Base-by-base conservation (phyloP, 176 grass and related monocot genomes). In the Neostapfia colusana region DNA sequence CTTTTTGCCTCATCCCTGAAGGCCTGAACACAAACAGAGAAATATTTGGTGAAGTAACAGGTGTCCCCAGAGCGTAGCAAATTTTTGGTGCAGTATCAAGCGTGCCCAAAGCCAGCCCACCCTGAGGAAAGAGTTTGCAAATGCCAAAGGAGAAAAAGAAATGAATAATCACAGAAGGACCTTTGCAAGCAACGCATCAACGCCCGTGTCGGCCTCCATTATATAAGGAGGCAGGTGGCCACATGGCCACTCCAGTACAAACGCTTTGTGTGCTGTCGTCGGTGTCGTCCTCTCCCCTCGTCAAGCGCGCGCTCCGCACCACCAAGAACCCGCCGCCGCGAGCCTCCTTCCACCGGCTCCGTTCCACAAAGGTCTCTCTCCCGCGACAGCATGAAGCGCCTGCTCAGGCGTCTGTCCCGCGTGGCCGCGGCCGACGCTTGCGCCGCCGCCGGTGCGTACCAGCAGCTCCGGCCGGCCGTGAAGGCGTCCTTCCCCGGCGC, bases 361-460 rank as follows among this genome's bases (percentile, higher is more conserved):
- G 12, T 2, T 7, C 39, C 28, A 44, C 27, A 1, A 35, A 10
- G 0, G 8, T 7, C 7, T 10, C 66, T 39, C 31, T 31, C 31
- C 5, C 28, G 13, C 12, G 10, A 3, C n/a, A 8, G 5, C 60
- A 88, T 93, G 95, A 91, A 88, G 87, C 81, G 81, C 51, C 49
- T 94, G 0, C 82, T 98, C 56, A 67, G 86, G 21, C 70, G 87
- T 0, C 75, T 98, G 40, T 98, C 95, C 45, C 89, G 86, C 58
- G 95, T 98, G 73, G 84, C 84, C 35, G 86, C 88, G 15, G 89
- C 64, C 40, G 84, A 73, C 57, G 77, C 85, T 28, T 82, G 79
- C 74, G 49, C 49, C 42, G 57, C 79, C 18, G 78, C 67, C 36
- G 78, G 38, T 37, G 63, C 67, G 44, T 89, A 93, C 81, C 81